phyloP scores from a whole-genome alignment of 2,329 filamentous ascomycete species.

The Penicillium sp. region DNA sequence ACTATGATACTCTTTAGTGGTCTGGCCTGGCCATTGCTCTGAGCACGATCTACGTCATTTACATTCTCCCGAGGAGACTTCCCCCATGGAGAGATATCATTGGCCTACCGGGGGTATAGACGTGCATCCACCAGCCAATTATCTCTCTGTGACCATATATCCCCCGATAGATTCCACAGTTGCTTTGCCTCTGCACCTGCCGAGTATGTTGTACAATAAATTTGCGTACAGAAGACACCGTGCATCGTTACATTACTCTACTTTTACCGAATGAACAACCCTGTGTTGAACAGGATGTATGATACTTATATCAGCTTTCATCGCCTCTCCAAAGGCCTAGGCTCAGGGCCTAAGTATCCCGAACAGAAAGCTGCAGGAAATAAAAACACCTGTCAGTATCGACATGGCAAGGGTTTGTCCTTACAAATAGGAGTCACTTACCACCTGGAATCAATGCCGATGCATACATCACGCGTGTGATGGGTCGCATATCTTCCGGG shows the following conservation, averaged over 20 bases:
- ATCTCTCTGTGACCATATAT: conserved; percentile 9
- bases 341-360: conserved; percentile 39
- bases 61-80: conserved; percentile 50
- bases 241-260: background rate
- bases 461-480: conserved; percentile 58
- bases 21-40: conserved; percentile 52
- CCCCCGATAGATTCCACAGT: conserved; percentile 7
- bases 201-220: background rate
- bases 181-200: conserved; percentile 4
- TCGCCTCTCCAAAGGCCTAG: conserved; percentile 2
- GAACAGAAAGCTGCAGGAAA: conserved; percentile 31
- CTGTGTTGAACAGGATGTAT: background rate
- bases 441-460: conserved; percentile 55
- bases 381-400: background rate
- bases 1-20: conserved; percentile 36
- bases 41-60: conserved; percentile 49
- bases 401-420: background rate
- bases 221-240: background rate
- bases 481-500: conserved; percentile 50
- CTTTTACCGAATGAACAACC: background rate
- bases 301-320: background rate
- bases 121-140: background rate
- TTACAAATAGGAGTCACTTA: conserved; percentile 33
- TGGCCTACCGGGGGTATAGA: conserved; percentile 43
- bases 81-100: conserved; percentile 46